phyloP scores from a whole-genome alignment of 257 asterid species.

The Nemophila menziesii region DNA sequence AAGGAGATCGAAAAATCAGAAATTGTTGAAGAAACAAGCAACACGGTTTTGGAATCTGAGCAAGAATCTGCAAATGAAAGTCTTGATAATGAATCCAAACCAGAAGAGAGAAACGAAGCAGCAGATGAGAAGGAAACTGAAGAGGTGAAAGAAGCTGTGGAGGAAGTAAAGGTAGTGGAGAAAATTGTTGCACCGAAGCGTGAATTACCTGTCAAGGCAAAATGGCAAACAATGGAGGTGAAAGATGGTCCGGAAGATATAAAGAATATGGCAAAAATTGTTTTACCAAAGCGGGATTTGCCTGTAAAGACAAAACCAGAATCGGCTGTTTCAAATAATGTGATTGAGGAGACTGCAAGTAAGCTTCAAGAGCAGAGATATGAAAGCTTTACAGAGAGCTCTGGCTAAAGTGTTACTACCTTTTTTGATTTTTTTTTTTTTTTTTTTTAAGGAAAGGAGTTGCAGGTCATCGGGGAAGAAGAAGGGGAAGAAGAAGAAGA shows the following conservation, averaged over 20 bases:
- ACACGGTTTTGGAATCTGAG: conserved; percentile 6
- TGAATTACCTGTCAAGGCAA: no score
- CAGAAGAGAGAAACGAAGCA: conserved; percentile 9
- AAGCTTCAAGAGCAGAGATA: conserved; percentile 57
- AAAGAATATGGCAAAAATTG: conserved; percentile 13
- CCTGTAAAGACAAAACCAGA: conserved; percentile 29
- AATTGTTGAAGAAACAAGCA: conserved; percentile 15
- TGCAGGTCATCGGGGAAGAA: no score
- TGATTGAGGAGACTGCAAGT: conserved; percentile 58
- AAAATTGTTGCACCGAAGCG: no score
- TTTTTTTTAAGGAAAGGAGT: no score
- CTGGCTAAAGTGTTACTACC: no score
- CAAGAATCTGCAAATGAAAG: no score
- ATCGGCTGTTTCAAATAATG: conserved; percentile 40
- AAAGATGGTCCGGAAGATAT: no score
- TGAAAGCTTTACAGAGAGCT: conserved; percentile 58
- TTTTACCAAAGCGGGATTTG: conserved; percentile 14
- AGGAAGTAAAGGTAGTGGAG: conserved; percentile 10
- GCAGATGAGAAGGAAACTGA: conserved; percentile 13
- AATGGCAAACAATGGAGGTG: no score
- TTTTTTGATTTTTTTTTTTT: no score
- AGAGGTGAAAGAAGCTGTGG: conserved; percentile 4
- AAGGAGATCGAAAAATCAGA: no score
- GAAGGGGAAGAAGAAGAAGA: no score
- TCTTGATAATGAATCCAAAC: conserved; percentile 11